Base-by-base conservation (phyloP, 176 grass and related monocot genomes). In the Dendrocalamus sinicus region DNA sequence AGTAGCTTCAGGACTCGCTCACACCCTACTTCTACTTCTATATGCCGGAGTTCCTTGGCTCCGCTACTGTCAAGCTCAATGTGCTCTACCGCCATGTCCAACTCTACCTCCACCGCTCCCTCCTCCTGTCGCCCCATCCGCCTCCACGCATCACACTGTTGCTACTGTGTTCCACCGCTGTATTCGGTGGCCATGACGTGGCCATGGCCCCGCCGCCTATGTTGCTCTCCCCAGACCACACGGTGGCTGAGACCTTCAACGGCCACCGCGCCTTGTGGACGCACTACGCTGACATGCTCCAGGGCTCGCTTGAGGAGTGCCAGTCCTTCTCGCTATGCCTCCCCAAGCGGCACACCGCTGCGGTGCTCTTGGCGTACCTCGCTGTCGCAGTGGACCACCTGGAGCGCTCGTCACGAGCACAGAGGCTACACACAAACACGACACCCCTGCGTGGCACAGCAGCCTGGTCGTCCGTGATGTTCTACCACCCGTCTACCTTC, bases 1-100 rank as follows among this genome's bases (percentile, higher is more conserved):
- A 98, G 83, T 94, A 93, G 7, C 89, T 96, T 41, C 91, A 99
- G 58, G 96, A 99, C 81, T 99, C 91, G 1, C 78, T 99, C 61
- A 99, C 88, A 39, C 96, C 96, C 4, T 99, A 96, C 84, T 99
- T 92, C n/a, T 99, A 99, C 91, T 91, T 99, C 77, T 93, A 96
- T 84, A 92, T 99, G 13, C 93, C 93, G 0, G 96, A 99, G 86
- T 99, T 92, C 89, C 86, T 99, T 2, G 93, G 96, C 43, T 99
- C 96, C 43, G 83, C 93, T 43, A 89, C 93, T 63, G 91, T 99
- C 50, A 93, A 99, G 84, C 93, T 93, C 77, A 99, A 99, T 50
- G 92, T 90, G 47, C 90, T 99, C 22, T 99, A 99, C 90, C 90
- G 92, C 82, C 92, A 96, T 24, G 91, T 94, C 40, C 92, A 99